Base-by-base conservation (phyloP, 345 rosid species). In the Pistacia vera region DNA sequence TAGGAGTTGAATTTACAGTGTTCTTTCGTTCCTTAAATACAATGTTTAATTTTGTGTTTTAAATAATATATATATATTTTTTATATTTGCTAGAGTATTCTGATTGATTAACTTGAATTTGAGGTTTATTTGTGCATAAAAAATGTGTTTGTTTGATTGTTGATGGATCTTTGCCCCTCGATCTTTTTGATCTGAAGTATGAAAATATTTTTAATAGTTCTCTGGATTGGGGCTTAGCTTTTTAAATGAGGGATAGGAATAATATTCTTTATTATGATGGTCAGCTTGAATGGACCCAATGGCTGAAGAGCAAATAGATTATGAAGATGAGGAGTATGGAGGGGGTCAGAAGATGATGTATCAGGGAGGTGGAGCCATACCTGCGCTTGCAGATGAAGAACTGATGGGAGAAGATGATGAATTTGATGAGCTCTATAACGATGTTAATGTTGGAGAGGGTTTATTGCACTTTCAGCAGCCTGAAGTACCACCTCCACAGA, bases 371-470 rank as follows among this genome's bases (percentile, higher is more conserved):
- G 97, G 92, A 71, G 87, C 97, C 48, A 93, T 93, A 65, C 92
- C 97, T 81, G 96, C 97, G 46, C 82, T 93, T 73, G 92, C 90
- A 4, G 97, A 93, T 81, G 97, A 87, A 80, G 97, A 91, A 71
- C 61, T 89, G 57, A 84, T 92, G 79, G 95, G 89, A 58, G 92
- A 88, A 78, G 97, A 92, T 78, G 97, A 92, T 77, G 97, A 92
- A 69, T 93, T 87, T 63, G 97, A 91, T 80, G 97, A 93, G 84
- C 91, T 93, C 17, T 92, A 92, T 68, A 92, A 92, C 66, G 96
- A 93, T 85, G 96, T 92, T 51, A 92, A 92, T 79, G 95, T 92
- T 18, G 97, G 97, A 30, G 97, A 90, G 80, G 86, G 90, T 78
- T 89, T 90, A 75, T 78, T 83, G 74, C 92, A 87, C 77, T 86